Evolutionary conservation across 2,329 filamentous ascomycete species (phyloP).

Genomic region (Fusarium mangiferae): DNA sequence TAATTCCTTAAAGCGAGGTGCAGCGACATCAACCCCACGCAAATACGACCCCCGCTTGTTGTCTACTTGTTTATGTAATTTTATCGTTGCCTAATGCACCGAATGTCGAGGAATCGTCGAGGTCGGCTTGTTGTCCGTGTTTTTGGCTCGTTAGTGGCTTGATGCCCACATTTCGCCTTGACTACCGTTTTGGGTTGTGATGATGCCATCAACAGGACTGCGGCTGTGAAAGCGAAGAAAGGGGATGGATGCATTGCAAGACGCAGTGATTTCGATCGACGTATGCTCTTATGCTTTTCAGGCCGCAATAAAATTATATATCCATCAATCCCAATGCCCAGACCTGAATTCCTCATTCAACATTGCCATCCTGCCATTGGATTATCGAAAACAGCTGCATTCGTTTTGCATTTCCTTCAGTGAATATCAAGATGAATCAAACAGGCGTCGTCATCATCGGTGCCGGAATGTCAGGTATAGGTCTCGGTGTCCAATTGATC

Average conservation of each 20-base stretch:
- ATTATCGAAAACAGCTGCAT: neutral
- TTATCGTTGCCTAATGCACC: neutral
- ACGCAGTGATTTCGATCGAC: neutral
- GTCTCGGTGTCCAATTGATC: constrained; percentile 38
- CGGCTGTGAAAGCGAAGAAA: neutral
- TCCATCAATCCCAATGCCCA: neutral
- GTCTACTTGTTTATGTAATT: neutral
- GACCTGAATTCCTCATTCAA: rapidly evolving
- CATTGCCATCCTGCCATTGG: rapidly evolving
- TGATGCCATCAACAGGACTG: neutral
- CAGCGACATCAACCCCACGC: constrained; percentile 5
- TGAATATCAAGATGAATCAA: neutral
- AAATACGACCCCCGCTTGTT: neutral
- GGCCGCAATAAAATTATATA: neutral
- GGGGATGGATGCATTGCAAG: neutral
- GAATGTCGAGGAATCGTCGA: rapidly evolving
- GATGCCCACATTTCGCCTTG: constrained; percentile 1
- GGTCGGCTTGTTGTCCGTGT: constrained; percentile 6
- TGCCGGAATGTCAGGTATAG: constrained; percentile 44
- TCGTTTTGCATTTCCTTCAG: rapidly evolving
- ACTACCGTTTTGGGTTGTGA: neutral
- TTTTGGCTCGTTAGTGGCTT: neutral
- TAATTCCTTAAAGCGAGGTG: neutral
- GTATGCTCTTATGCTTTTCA: neutral
- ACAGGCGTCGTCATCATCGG: constrained; percentile 44